phyloP scores from a whole-genome alignment of 2,329 filamentous ascomycete genomes.

The Fusarium secorum region DNA sequence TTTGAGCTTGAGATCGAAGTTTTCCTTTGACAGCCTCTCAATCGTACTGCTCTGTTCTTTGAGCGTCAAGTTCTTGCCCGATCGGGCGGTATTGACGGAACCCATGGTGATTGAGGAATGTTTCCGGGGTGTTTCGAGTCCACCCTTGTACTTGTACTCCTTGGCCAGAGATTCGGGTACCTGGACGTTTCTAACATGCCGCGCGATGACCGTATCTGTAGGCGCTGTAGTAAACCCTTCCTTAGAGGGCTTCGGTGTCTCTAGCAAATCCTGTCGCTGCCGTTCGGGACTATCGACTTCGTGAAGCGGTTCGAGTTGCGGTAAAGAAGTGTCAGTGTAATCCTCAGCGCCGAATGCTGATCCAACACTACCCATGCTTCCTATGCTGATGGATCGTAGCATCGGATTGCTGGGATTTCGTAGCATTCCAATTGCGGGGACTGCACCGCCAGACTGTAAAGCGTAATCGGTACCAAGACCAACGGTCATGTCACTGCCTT shows the following conservation, averaged over 20 bases:
- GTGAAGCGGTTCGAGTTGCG: constrained; percentile 59
- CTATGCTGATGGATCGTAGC: constrained; percentile 82
- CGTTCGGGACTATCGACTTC: constrained; percentile 56
- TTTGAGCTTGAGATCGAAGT: constrained; percentile 96
- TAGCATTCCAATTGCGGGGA: constrained; percentile 62
- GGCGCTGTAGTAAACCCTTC: constrained; percentile 66
- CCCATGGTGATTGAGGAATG: constrained; percentile 57
- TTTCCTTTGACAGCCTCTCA: constrained; percentile 94
- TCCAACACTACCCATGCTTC: constrained; percentile 88
- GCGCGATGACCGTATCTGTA: constrained; percentile 87
- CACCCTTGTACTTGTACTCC: constrained; percentile 82
- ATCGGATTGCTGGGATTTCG: constrained; percentile 64
- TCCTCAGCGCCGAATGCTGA: constrained; percentile 71
- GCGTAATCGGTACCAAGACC: constrained; percentile 77
- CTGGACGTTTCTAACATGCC: constrained; percentile 88
- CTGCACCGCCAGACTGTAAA: constrained; percentile 80
- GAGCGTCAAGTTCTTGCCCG: constrained; percentile 79
- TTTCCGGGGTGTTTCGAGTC: constrained; percentile 66
- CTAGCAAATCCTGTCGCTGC: constrained; percentile 58
- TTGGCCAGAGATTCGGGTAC: constrained; percentile 88
- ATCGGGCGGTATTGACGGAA: constrained; percentile 59
- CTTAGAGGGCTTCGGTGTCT: constrained; percentile 73
- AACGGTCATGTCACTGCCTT: constrained; percentile 77
- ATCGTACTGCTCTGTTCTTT: constrained; percentile 99
- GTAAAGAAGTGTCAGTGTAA: constrained; percentile 53